Conservation (phyloP, 371 early-diverging fungal species). For the Actinomortierella wolfii region DNA sequence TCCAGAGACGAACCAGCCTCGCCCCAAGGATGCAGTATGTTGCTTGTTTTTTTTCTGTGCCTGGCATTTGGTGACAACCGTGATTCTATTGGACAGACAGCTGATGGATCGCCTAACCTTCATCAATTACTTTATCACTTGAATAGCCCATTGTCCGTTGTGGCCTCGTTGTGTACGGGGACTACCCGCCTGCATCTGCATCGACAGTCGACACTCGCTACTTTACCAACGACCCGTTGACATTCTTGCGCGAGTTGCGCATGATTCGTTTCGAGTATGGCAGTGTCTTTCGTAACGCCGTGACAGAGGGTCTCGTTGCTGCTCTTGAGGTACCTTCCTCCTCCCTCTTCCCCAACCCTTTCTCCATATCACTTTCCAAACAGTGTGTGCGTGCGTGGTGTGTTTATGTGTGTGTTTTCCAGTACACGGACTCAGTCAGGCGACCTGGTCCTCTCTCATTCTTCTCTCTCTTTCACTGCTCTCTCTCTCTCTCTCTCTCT, state of each 20-base stretch:
- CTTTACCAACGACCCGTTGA: constrained; percentile 55
- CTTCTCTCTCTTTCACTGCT: no score
- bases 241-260: constrained; percentile 58
- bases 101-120: no score
- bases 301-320: constrained; percentile 66
- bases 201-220: constrained; percentile 61
- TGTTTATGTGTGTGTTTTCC: no score
- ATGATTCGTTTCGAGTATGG: constrained; percentile 58
- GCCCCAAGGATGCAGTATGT: constrained; percentile 61
- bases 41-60: neutral
- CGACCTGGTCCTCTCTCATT: no score
- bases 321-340: constrained; percentile 58
- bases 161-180: constrained; percentile 70
- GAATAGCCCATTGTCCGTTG: constrained; percentile 61
- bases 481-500: no score
- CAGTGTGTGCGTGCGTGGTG: no score
- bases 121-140: neutral
- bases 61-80: neutral
- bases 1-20: constrained; percentile 56
- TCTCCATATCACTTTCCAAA: no score
- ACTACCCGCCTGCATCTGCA: constrained; percentile 62
- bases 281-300: constrained; percentile 66
- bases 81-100: neutral
- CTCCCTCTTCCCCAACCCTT: no score
- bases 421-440: no score